Evolutionary conservation across 371 early-diverging fungal species (phyloP).

Genomic region (Mucor lusitanicus): DNA sequence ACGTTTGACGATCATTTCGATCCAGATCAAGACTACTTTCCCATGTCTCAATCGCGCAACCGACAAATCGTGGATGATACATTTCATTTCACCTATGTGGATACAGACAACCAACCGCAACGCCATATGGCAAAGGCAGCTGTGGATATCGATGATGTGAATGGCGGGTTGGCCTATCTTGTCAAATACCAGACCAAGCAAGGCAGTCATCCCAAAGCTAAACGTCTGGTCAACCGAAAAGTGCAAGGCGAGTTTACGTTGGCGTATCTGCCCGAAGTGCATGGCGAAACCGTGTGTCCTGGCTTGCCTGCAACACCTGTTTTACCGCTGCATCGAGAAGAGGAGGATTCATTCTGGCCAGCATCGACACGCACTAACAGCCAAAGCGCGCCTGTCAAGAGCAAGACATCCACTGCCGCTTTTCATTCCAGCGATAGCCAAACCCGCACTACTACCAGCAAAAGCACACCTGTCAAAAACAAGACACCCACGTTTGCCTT

Average conservation of each 20-base stretch:
- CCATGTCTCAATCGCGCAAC: constrained; percentile 10
- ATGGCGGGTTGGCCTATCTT: constrained; percentile 24
- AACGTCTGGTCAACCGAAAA: background rate
- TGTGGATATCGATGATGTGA: constrained; percentile 21
- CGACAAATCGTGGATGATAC: constrained; percentile 4
- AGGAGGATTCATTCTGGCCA: constrained; percentile 27
- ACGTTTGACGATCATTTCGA: background rate
- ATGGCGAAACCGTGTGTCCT: constrained; percentile 25
- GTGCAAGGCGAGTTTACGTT: background rate
- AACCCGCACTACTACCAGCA: no score
- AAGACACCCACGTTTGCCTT: no score
- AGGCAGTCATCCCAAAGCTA: constrained; percentile 18
- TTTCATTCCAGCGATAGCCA: no score
- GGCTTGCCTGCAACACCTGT: constrained; percentile 32
- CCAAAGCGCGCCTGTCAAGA: background rate
- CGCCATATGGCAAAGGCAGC: constrained; percentile 30
- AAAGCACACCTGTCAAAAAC: background rate
- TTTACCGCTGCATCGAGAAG: constrained; percentile 21
- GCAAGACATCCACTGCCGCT: no score
- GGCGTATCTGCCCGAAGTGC: constrained; percentile 30
- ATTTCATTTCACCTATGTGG: constrained; percentile 38
- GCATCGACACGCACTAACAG: background rate
- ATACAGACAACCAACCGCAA: constrained; percentile 19
- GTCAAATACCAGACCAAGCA: constrained; percentile 32
- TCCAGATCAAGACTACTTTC: constrained; percentile 11